Percentiles rank a stretch among this genome's conserved stretches.
phyloP scores from a whole-genome alignment of 805 yeast genomes.

The Dipodascus albidus region DNA sequence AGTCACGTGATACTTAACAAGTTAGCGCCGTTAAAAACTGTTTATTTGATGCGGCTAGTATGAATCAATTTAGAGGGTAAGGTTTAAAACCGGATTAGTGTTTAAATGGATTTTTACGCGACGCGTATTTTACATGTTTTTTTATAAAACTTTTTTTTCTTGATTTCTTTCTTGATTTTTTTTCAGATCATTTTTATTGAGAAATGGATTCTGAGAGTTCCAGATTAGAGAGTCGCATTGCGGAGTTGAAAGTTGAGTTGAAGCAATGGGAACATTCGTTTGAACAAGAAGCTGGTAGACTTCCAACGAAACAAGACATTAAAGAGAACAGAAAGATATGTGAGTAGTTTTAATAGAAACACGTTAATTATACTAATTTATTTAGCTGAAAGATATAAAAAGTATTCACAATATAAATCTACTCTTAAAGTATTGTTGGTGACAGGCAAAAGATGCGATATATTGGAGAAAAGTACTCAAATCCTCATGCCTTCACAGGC shows the following conservation, averaged over 20 bases:
- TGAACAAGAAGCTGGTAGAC: conserved; percentile 27
- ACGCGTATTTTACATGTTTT: not conserved
- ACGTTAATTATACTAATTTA: not conserved
- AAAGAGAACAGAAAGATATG: conserved; percentile 28
- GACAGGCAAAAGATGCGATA: not conserved
- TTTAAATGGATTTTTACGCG: too few relatives aligned
- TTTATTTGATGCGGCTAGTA: too few relatives aligned
- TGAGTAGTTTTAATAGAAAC: conserved; percentile 9
- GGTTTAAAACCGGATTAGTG: too few relatives aligned
- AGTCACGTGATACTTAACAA: not conserved
- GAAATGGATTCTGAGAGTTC: not conserved
- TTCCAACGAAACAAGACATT: conserved; percentile 39
- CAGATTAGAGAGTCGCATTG: not conserved
- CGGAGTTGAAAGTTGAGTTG: conserved; percentile 31
- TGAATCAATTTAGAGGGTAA: too few relatives aligned
- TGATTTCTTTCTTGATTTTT: not conserved
- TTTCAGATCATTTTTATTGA: not conserved
- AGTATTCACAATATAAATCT: conserved; percentile 11
- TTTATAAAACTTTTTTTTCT: too few relatives aligned
- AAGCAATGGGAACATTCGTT: conserved; percentile 48
- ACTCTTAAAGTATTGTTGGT: not conserved
- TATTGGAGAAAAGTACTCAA: not conserved
- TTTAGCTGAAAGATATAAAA: conserved; percentile 13
- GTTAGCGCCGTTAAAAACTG: too few relatives aligned
- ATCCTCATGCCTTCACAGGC: not conserved